Percentiles rank a stretch among this genome's conserved stretches.
These are phyloP conservation scores for Naganishia vaughanmartiniae DNA, from an alignment of 768 basidiomycete genomes.

Conservation along the genomic window DNA sequence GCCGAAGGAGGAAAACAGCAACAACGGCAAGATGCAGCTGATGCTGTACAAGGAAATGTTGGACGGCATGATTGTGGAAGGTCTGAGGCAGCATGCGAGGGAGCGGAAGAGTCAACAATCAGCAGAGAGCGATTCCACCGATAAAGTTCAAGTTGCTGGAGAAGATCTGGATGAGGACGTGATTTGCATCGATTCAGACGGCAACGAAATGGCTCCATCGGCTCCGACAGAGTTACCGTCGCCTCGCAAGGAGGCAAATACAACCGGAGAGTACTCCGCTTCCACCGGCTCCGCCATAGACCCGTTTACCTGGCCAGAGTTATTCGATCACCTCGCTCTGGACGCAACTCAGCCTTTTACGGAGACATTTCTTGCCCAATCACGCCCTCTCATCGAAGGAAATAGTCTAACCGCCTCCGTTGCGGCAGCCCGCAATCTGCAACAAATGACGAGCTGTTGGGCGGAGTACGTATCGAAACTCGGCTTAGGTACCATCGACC, in stretches of 20 bases:
- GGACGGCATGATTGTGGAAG: slow-evolving; percentile 41
- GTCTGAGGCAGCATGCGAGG: slow-evolving; percentile 5
- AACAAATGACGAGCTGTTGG: slow-evolving; percentile 43
- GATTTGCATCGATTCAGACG: background rate
- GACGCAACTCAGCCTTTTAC: slow-evolving; percentile 40
- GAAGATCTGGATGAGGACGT: background rate
- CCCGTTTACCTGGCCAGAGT: slow-evolving; percentile 36
- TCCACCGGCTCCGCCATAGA: slow-evolving; percentile 28
- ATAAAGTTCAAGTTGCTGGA: background rate
- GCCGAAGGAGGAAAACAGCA: slow-evolving; percentile 48
- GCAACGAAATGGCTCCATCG: background rate
- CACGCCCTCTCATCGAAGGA: slow-evolving; percentile 40
- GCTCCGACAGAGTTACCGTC: background rate
- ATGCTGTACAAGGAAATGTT: slow-evolving; percentile 54
- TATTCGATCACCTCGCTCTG: slow-evolving; percentile 45
- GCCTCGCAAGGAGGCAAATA: background rate
- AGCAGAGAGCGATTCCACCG: background rate
- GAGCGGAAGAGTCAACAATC: background rate
- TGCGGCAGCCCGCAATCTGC: slow-evolving; percentile 33
- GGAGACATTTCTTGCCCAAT: slow-evolving; percentile 43
- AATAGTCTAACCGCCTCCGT: slow-evolving; percentile 41
- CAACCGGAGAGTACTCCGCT: background rate
- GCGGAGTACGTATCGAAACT: slow-evolving; percentile 39
- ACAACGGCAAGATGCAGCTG: slow-evolving; percentile 49
- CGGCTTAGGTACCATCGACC: slow-evolving; percentile 39